phyloP scores from a whole-genome alignment of 2,329 filamentous ascomycete genomes.

The Fusarium ramigenum region DNA sequence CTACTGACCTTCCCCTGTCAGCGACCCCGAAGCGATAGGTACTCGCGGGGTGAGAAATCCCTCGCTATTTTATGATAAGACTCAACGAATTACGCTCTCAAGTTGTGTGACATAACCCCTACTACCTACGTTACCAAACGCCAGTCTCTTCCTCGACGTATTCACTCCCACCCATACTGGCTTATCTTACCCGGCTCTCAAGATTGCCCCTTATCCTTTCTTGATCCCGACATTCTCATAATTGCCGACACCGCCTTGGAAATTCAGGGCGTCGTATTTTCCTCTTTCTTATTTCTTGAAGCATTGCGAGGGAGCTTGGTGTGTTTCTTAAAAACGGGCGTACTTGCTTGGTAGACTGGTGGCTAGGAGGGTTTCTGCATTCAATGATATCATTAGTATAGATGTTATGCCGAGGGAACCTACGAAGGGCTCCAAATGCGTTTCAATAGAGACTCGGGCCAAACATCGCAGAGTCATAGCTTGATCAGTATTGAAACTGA shows the following conservation, averaged over 20 bases:
- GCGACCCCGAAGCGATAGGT: conserved; percentile 59
- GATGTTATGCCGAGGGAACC: conserved; percentile 1
- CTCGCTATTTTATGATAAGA: conserved; percentile 17
- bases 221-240: conserved; percentile 16
- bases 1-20: conserved; percentile 54
- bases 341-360: conserved; percentile 36
- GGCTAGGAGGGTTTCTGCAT: conserved; percentile 16
- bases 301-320: conserved; percentile 44
- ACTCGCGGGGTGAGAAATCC: conserved; percentile 48
- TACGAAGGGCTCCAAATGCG: neutral
- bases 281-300: conserved; percentile 24
- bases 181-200: conserved; percentile 6
- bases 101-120: conserved; percentile 9
- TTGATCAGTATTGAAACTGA: neutral
- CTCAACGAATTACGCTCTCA: conserved; percentile 11
- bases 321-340: conserved; percentile 37
- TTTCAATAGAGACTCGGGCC: conserved; percentile 8
- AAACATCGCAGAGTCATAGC: neutral
- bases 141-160: conserved; percentile 20
- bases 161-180: conserved; percentile 1
- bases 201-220: conserved; percentile 5
- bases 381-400: conserved; percentile 22
- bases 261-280: conserved; percentile 1
- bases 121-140: neutral
- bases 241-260: conserved; percentile 10